Base-by-base conservation (phyloP, 2,329 filamentous ascomycete genomes). In the Colletotrichum nymphaeae region DNA sequence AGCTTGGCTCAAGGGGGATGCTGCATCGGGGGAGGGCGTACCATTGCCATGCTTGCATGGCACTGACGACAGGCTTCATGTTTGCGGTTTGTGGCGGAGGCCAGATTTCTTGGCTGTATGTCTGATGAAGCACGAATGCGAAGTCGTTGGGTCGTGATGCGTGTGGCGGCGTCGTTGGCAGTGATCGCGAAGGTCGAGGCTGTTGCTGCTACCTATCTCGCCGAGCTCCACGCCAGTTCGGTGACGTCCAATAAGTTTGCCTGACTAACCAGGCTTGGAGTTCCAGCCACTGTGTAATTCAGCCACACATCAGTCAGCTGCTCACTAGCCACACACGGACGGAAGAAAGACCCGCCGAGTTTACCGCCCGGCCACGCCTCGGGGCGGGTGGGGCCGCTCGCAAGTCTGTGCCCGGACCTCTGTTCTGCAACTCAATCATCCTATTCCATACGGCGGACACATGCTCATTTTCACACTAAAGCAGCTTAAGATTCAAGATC, bases 21-120 rank as follows among this genome's bases (percentile, higher is more conserved):
- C 49, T 64, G 12, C 24, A n/a, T 46, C 42, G 16, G 16, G 52
- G 46, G n/a, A 52, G 22, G 72, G 83, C 91, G 81, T 88, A 98
- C 95, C 95, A 98, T 87, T 92, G 94, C 95, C 95, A 98, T 80
- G 95, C 96, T 86, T 97, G 95, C 86, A 95, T 90, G 77, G 95
- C 93, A 81, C 94, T 93, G 78, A 98, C 94, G 81, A 98, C 88
- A 78, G 96, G 95, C 92, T 98, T 98, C 95, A 98, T 98, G 81
- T 80, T 90, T 87, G 83, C 78, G 77, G 76, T 75, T 64, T 71
- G 37, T 53, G n/a, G 24, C 49, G 30, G 60, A 57, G 57, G 16
- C 19, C 16, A 19, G n/a, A 12, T n/a, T 35, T 60, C 42, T 32
- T 11, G 37, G 14, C 30, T 28, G 22, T 63, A 19, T 4, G 19